Evolutionary conservation across 1,139 yeast genomes (phyloP), one percentile per base, ranked within the genome.

Genomic region (Starmera stellimalicola): DNA sequence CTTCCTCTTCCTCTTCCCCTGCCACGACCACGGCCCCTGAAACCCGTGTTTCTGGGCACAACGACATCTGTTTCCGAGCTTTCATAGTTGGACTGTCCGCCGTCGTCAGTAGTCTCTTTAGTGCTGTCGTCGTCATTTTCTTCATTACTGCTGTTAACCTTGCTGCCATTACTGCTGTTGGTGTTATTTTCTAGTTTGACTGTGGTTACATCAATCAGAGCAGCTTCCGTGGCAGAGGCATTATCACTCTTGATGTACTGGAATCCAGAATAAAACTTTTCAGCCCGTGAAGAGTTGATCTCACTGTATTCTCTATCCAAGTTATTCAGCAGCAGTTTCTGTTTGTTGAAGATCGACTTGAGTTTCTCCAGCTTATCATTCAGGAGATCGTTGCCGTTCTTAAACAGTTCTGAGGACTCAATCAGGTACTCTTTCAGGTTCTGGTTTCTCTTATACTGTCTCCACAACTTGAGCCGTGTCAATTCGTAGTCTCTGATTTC

Each of bases 401-500:
- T 44, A 36, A 53, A 50, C 3, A 47, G 36, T 26, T 48, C 52
- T 11, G 43, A 22, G 3, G 48, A 32, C 18, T 52, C 54, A 7
- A 46, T 41, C 14, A 51, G 36, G 32, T 45, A 58, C 6, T 38
- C 38, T 11, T 42, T 41, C 18, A 52, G 24, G n/a, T 49, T 47
- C 19, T 49, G 42, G 20, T 51, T 47, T 23, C 50, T 44, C 22
- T 38, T 38, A 34, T 50, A 57, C 7, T 43, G 33, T 22, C 47
- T 39, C 43, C 42, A 40, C 6, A 45, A 31, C 28, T 51, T 47
- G 17, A 53, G 37, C 27, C 57, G 41, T 7, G 47, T 32, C 6
- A 58, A 29, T 30, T 56, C 60, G 31, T 39, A 52, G 33, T 58
- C 64, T 29, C 57, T 41, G 20, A 33, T 35, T 34, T 59, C 64